These are phyloP conservation scores for Euphorbia pulcherrima DNA, from an alignment of 345 rosid species.

Conservation along the genomic window DNA sequence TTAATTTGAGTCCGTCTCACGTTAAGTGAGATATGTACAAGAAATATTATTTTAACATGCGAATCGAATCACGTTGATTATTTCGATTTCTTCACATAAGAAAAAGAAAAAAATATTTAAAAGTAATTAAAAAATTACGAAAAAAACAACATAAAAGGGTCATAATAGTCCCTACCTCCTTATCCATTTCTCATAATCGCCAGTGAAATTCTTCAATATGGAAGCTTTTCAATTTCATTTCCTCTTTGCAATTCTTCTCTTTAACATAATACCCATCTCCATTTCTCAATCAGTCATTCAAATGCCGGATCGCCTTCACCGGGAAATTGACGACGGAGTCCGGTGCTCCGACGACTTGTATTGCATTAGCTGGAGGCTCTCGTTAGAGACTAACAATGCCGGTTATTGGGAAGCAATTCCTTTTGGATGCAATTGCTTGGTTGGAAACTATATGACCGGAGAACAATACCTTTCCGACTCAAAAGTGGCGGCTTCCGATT, in stretches of 20 bases:
- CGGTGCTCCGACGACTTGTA: conserved; percentile 18
- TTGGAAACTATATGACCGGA: conserved; percentile 52
- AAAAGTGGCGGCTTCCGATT: conserved; percentile 31
- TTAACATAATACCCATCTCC: conserved; percentile 18
- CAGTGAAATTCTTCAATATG: conserved; percentile 26
- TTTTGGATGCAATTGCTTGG: conserved; percentile 39
- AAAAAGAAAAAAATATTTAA: too few relatives aligned
- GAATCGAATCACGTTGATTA: too few relatives aligned
- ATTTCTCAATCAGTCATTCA: conserved; percentile 43
- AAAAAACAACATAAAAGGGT: background rate
- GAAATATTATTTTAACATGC: too few relatives aligned
- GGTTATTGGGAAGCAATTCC: conserved; percentile 61
- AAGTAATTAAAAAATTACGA: too few relatives aligned
- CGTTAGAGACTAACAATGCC: conserved; percentile 80
- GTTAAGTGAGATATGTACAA: too few relatives aligned
- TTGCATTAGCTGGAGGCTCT: conserved; percentile 77
- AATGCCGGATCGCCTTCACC: conserved; percentile 25
- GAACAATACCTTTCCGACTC: conserved; percentile 56
- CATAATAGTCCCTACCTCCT: background rate
- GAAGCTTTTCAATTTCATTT: conserved; percentile 17
- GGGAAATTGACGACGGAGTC: too few relatives aligned
- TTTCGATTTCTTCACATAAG: too few relatives aligned
- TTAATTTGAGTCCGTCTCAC: too few relatives aligned
- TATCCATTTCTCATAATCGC: background rate
- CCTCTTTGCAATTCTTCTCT: conserved; percentile 21